Base-by-base conservation (phyloP, 345 rosid species). In the Eucalyptus erythrocorys region DNA sequence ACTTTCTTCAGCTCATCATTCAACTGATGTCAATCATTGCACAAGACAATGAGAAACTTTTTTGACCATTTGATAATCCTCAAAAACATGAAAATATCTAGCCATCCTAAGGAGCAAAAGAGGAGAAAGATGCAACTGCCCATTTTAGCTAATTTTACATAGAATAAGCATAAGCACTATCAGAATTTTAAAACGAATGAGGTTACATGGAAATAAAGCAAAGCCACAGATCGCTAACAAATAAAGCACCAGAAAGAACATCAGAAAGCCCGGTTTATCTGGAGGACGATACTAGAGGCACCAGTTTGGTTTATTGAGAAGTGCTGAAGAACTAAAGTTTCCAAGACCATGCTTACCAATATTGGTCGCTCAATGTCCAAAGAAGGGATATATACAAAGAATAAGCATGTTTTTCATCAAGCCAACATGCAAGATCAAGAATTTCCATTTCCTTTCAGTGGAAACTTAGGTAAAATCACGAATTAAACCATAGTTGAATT, bases 1-100 rank as follows among this genome's bases (percentile, higher is more conserved):
- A 90, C 91, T 89, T 88, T 92, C 13, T 87, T 87, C 82, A 93
- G 90, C 87, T 92, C 94, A 49, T 93, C 92, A 34, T 91, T 91
- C 51, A 91, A 86, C 94, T 93, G 90, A 68, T 53, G 87, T 88
- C 85, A 14, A 87, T 57, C n/a, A 87, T 51, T 59, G 53, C 48
- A 64, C 15, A 61, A 87, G 17, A 57, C 30, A 5, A 61, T 40
- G 42, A 40, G 50, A 37, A 59, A 87, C 7, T 7, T 42, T 47
- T 47, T 57, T 7, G 16, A 59, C 26, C 24, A 87, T 87, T 61
- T 17, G 37, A 85, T 32, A 51, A 85, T 45, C 61, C 43, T 49
- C 51, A 48, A 48, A 85, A 48, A 30, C 59, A 49, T 49, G 59
- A n/a, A 48, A 76, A 40, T 42, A 76, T 22, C 84, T 76, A 76